phyloP scores from a whole-genome alignment of 805 yeast species.

The Saccharomycopsis schoenii region DNA sequence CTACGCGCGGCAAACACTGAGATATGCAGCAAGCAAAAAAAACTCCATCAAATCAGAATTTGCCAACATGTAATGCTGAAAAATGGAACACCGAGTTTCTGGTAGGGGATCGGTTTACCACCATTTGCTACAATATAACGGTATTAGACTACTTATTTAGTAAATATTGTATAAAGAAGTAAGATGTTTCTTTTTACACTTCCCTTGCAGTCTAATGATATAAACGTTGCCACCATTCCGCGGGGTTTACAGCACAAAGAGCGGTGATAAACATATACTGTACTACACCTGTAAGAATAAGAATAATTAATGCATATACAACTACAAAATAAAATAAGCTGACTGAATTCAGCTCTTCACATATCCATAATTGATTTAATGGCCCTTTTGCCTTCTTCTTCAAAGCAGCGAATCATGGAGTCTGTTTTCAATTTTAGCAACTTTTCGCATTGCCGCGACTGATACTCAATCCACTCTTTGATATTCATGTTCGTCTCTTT shows the following conservation, averaged over 20 bases:
- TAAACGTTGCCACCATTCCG: no score
- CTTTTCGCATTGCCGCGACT: slow-evolving; percentile 44
- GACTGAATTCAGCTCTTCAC: not conserved
- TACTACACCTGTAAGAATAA: not conserved
- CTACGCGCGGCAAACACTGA: not conserved
- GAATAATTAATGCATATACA: not conserved
- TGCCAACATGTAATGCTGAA: no score
- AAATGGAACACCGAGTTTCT: no score
- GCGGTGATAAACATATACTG: no score
- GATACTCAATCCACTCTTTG: slow-evolving; percentile 54
- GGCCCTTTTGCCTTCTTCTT: slow-evolving; percentile 41
- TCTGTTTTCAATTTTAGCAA: slow-evolving; percentile 38
- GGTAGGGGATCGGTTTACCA: no score
- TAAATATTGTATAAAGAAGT: no score
- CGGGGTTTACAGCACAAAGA: no score
- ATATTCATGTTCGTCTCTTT: slow-evolving; percentile 60
- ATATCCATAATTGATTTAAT: slow-evolving; percentile 23
- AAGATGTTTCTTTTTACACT: no score
- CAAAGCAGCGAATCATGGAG: slow-evolving; percentile 38
- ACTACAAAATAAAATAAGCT: not conserved
- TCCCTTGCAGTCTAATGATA: no score
- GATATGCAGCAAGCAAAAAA: not conserved
- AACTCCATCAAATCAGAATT: not conserved
- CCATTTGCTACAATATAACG: no score
- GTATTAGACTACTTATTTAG: no score